Evolutionary conservation across 2,329 filamentous ascomycete species (phyloP), one percentile per base, ranked within the genome.

Genomic region (Colletotrichum sp.): DNA sequence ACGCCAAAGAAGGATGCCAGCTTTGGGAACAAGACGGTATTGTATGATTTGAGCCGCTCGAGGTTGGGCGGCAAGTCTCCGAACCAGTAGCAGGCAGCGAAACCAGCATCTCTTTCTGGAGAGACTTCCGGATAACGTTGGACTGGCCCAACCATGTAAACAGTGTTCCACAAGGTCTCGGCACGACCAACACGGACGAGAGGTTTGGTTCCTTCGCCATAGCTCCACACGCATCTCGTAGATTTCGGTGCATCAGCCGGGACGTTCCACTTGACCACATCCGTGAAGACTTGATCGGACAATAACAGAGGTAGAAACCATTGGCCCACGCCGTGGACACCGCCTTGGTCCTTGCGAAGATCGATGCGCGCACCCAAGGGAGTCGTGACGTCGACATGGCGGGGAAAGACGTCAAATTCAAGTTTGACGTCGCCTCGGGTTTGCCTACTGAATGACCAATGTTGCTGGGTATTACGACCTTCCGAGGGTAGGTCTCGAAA

Each of bases 61-160:
- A 78, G 64, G 39, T 76, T 74, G 3, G 70, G 28, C 2, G 76
- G 77, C 6, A 78, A 48, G 16, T 57, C 22, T 7, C 77, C 77
- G 48, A 78, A 78, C 77, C 77, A 78, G 68, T 77, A 78, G 15
- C 70, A 73, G 4, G 71, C 68, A 22, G 69, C 71, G 1, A 67
- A 64, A 9, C 66, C 75, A 8, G 60, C 19, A 27, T 65, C 32
- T n/a, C 34, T 30, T 16, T 60, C 63, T 25, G 68, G 52, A 28
- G 76, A 69, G 25, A 52, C 59, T 8, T 74, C 22, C 4, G 77
- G 71, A 16, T 55, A 74, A 25, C 70, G 69, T 34, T 66, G 63
- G 7, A 78, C 60, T 19, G 73, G 70, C 2, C 77, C 77, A n/a
- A 77, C 77, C 77, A 78, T 78, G 44, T 75, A 78, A 8, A 74